These are phyloP conservation scores for Rhodotorula glutinis DNA, from an alignment of 1,284 basidiomycete species.

Conservation along the genomic window DNA sequence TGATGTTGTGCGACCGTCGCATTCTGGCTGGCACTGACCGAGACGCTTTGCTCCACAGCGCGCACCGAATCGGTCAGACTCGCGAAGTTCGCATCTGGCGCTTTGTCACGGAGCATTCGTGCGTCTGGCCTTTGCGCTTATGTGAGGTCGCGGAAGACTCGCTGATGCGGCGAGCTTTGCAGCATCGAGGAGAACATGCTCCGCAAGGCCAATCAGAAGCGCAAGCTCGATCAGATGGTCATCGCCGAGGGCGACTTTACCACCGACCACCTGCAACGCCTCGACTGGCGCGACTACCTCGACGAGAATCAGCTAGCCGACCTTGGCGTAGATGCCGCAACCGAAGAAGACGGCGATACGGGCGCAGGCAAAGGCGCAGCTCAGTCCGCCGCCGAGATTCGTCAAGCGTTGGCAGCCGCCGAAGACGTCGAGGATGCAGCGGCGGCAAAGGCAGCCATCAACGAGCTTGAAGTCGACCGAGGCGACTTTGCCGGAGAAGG, in stretches of 20 bases:
- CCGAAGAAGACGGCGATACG: conserved; percentile 52
- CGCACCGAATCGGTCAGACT: conserved; percentile 92
- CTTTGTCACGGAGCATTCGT: conserved; percentile 73
- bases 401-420: conserved; percentile 71
- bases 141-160: background rate
- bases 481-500: conserved; percentile 35
- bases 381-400: conserved; percentile 53
- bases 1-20: background rate
- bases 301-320: conserved; percentile 49
- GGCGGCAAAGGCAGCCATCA: conserved; percentile 47
- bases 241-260: conserved; percentile 89
- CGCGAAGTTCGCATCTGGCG: conserved; percentile 96
- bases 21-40: too few species aligned
- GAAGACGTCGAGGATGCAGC: conserved; percentile 59
- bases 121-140: background rate
- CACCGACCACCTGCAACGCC: conserved; percentile 55
- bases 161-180: conserved; percentile 13
- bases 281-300: conserved; percentile 83
- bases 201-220: conserved; percentile 93
- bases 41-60: conserved; percentile 52
- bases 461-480: conserved; percentile 39
- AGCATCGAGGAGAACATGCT: conserved; percentile 97
- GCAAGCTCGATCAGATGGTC: conserved; percentile 83
- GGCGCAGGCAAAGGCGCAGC: conserved; percentile 38
- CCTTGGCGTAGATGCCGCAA: conserved; percentile 38